A percentile compares a stretch with the other conserved stretches of the same genome.
Evolutionary conservation across 2,329 filamentous ascomycete species (phyloP).

Genomic region (Xylaria sp.): DNA sequence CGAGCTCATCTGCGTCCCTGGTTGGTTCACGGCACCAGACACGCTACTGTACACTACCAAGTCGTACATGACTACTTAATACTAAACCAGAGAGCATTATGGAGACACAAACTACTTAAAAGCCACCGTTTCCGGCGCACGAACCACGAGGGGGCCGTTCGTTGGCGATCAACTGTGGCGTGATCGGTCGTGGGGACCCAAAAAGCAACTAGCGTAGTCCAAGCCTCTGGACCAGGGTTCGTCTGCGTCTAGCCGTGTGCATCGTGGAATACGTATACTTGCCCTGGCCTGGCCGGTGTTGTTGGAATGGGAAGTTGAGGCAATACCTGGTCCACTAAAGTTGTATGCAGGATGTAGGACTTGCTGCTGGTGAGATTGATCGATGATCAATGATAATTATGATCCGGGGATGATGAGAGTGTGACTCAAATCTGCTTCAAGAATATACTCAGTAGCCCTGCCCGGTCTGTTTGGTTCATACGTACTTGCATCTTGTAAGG

Average conservation of each 20-base stretch:
- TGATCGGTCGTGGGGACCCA: conserved; percentile 28
- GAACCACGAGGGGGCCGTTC: conserved; percentile 12
- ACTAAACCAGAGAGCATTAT: neutral
- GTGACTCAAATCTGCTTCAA: neutral
- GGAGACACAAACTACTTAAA: conserved; percentile 8
- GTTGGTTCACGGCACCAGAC: conserved; percentile 4
- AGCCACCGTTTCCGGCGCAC: conserved; percentile 18
- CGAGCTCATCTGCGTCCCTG: conserved; percentile 24
- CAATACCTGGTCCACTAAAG: neutral
- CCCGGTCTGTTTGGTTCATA: no score
- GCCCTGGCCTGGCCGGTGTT: no score
- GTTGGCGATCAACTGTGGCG: conserved; percentile 36
- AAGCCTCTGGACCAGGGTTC: conserved; percentile 15
- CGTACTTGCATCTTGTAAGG: no score
- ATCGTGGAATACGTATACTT: conserved; percentile 5
- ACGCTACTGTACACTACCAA: neutral
- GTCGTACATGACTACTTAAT: neutral
- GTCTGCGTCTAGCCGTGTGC: conserved; percentile 1
- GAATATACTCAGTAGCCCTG: neutral
- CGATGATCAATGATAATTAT: no score
- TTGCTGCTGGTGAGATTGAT: neutral
- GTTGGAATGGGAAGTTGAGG: neutral
- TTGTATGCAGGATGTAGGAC: conserved; percentile 2
- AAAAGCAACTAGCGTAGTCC: conserved; percentile 19
- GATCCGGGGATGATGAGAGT: neutral